Evolutionary conservation across 78 protist species (phyloP).

Genomic region (Dictyostelium capitatum): DNA sequence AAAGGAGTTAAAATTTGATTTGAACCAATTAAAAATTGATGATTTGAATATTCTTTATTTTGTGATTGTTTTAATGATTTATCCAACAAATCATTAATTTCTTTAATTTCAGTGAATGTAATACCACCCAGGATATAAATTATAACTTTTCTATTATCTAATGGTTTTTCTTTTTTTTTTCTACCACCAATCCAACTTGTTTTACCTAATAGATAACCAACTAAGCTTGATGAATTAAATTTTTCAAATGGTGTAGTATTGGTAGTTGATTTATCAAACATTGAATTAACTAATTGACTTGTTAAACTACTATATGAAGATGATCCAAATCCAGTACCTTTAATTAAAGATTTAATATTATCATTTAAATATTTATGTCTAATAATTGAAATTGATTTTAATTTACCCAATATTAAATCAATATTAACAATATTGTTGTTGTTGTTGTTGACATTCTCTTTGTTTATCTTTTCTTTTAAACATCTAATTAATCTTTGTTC

Average conservation of each 20-base stretch:
- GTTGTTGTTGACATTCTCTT: background rate
- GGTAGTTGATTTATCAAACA: background rate
- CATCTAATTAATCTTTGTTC: background rate
- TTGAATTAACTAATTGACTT: background rate
- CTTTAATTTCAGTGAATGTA: conserved; percentile 54
- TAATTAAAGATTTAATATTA: background rate
- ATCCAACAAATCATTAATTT: conserved; percentile 23
- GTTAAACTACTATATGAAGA: conserved; percentile 17
- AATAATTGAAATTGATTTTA: background rate
- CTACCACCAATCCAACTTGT: conserved; percentile 27
- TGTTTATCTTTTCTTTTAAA: background rate
- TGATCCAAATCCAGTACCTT: conserved; percentile 43
- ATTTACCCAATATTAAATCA: background rate
- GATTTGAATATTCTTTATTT: conserved; percentile 9
- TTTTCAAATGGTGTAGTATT: conserved; percentile 31
- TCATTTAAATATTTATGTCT: conserved; percentile 34
- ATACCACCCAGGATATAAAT: conserved; percentile 66
- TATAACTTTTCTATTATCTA: conserved; percentile 52
- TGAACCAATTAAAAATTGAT: conserved; percentile 64
- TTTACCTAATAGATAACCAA: conserved; percentile 44
- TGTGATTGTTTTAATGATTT: background rate
- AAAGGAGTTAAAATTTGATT: conserved; percentile 33
- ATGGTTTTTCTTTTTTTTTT: conserved; percentile 8
- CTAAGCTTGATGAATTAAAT: conserved; percentile 47
- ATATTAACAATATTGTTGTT: background rate